Evolutionary conservation across 1,139 yeast genomes (phyloP).

Genomic region (Protomyces inundatus): DNA sequence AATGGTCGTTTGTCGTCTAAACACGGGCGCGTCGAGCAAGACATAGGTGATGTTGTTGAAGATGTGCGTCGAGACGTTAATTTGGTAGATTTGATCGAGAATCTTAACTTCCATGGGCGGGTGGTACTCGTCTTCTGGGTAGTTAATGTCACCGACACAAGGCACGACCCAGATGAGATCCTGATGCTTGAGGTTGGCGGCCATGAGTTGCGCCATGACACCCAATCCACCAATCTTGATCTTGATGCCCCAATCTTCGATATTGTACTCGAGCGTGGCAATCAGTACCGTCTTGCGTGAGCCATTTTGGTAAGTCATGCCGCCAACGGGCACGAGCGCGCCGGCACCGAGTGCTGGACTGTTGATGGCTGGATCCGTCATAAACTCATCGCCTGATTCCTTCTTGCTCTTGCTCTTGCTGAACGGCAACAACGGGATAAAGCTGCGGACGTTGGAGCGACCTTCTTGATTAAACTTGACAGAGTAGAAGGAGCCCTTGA

Average conservation of each 20-base stretch:
- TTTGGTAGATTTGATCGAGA: slow-evolving; percentile 27
- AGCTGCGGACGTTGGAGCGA: slow-evolving; percentile 11
- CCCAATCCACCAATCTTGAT: slow-evolving; percentile 30
- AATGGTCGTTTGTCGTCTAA: slow-evolving; percentile 24
- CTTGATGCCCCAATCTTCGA: slow-evolving; percentile 28
- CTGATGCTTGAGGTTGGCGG: slow-evolving; percentile 25
- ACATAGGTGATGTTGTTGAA: slow-evolving; percentile 29
- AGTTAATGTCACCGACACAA: slow-evolving; percentile 27
- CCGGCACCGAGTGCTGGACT: slow-evolving; percentile 12
- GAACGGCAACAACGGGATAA: slow-evolving; percentile 23
- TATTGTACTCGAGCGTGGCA: slow-evolving; percentile 29
- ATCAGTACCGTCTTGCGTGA: slow-evolving; percentile 26
- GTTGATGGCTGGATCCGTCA: slow-evolving; percentile 18
- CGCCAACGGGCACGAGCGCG: slow-evolving; percentile 1
- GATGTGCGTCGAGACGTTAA: slow-evolving; percentile 25
- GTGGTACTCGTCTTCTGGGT: slow-evolving; percentile 26
- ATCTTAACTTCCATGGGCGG: slow-evolving; percentile 29
- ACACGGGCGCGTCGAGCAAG: slow-evolving; percentile 29
- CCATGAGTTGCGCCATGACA: slow-evolving; percentile 30
- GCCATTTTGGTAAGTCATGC: neutral
- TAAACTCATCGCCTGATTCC: slow-evolving; percentile 4
- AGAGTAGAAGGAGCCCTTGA: slow-evolving; percentile 26
- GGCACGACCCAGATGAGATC: slow-evolving; percentile 30
- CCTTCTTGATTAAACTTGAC: slow-evolving; percentile 29
- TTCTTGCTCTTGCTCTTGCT: slow-evolving; percentile 2